Conservation (phyloP, 306 rosid species). For the Fagus crenata region DNA sequence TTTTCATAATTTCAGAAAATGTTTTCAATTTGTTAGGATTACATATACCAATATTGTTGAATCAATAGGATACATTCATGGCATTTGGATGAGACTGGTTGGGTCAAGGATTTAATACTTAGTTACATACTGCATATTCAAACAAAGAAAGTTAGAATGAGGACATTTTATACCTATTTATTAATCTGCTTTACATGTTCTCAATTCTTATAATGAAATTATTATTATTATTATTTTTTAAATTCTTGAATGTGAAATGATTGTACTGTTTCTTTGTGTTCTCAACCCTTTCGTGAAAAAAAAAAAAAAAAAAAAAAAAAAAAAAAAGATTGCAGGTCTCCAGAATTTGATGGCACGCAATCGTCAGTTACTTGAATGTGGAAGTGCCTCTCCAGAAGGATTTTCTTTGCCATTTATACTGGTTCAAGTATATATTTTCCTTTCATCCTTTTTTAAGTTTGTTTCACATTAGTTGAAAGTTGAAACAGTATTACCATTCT, state of each 20-base stretch:
- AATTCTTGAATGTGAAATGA: background rate
- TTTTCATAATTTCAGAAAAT: background rate
- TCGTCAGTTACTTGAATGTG: constrained; percentile 30
- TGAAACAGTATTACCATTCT: background rate
- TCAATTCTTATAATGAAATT: background rate
- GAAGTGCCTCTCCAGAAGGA: constrained; percentile 24
- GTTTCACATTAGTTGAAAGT: background rate
- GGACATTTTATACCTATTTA: background rate
- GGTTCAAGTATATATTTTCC: constrained; percentile 32
- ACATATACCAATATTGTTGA: background rate
- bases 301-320: too few species aligned
- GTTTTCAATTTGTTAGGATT: background rate
- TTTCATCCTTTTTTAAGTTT: background rate
- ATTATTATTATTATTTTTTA: background rate
- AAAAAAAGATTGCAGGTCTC: constrained; percentile 29
- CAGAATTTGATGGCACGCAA: constrained; percentile 33
- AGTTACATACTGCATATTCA: too few species aligned
- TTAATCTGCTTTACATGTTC: background rate
- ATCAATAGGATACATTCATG: background rate
- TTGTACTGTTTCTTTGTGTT: background rate
- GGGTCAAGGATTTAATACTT: background rate
- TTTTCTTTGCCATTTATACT: constrained; percentile 42
- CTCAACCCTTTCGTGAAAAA: background rate
- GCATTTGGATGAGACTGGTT: background rate
- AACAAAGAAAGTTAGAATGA: background rate